phyloP scores from a whole-genome alignment of 2,329 filamentous ascomycete genomes.

The Xylariaceae sp. region DNA sequence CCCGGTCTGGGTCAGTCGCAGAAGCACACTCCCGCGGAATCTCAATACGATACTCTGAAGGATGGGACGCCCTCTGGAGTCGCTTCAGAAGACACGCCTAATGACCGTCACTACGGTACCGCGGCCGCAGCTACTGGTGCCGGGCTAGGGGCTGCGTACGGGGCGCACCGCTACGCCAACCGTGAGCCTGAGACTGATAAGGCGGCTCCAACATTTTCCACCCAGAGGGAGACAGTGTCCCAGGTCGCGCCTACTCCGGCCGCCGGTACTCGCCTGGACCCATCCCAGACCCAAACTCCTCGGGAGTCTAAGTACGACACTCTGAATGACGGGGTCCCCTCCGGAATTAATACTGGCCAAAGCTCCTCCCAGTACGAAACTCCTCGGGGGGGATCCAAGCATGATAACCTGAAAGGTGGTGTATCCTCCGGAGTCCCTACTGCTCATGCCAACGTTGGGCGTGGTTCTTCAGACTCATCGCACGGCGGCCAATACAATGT shows the following conservation, averaged over 20 bases:
- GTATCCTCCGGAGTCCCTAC: background rate
- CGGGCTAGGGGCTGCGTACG: conserved; percentile 5
- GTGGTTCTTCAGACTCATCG: conserved; percentile 8
- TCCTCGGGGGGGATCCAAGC: background rate
- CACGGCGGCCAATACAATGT: conserved; percentile 20
- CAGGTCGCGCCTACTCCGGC: background rate
- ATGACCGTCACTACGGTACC: conserved; percentile 8
- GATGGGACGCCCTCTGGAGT: background rate
- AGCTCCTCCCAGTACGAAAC: no score
- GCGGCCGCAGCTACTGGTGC: conserved; percentile 6
- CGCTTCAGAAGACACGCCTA: background rate
- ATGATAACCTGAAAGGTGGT: background rate
- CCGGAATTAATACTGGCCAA: background rate
- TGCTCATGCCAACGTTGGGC: background rate
- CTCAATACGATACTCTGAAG: background rate
- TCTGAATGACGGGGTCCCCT: no score
- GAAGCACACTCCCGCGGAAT: no score
- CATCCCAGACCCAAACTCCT: no score
- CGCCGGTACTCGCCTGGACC: background rate
- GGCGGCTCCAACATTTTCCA: background rate
- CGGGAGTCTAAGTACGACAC: no score
- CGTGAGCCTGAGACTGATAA: background rate
- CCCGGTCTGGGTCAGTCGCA: no score
- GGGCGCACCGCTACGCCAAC: conserved; percentile 8
- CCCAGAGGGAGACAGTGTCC: background rate